phyloP scores from a whole-genome alignment of 352 stramenopile genomes.

The Phytopythium sindhum region DNA sequence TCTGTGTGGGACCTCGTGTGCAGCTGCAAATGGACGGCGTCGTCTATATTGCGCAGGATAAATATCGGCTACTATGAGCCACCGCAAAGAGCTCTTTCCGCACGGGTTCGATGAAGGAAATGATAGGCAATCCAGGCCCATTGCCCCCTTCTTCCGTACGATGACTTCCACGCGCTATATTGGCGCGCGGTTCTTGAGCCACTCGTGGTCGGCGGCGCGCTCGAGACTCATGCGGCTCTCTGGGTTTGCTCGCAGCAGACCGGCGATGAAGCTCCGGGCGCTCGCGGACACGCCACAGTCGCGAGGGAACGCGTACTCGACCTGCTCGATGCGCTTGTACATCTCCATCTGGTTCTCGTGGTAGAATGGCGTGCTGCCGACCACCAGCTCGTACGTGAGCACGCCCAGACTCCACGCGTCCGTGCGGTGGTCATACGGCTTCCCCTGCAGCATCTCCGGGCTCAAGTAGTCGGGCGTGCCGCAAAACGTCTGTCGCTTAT shows the following conservation, averaged over 20 bases:
- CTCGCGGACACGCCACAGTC: slow-evolving; percentile 41
- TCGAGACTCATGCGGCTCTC: slow-evolving; percentile 57
- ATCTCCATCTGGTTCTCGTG: slow-evolving; percentile 79
- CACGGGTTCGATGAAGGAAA: neutral
- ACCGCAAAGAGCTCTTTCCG: neutral
- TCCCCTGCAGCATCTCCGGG: slow-evolving; percentile 71
- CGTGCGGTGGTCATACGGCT: slow-evolving; percentile 61
- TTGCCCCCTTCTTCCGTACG: neutral
- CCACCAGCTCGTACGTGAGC: slow-evolving; percentile 77
- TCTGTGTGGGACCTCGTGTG: neutral
- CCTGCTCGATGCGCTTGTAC: slow-evolving; percentile 69
- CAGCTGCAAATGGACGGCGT: slow-evolving; percentile 71
- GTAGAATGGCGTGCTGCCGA: slow-evolving; percentile 78
- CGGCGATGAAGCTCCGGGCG: slow-evolving; percentile 63
- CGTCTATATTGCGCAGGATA: slow-evolving; percentile 48
- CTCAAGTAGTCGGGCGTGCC: slow-evolving; percentile 86
- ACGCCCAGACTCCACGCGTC: slow-evolving; percentile 86
- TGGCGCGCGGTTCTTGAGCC: slow-evolving; percentile 39
- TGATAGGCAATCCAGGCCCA: neutral
- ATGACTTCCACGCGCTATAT: slow-evolving; percentile 18
- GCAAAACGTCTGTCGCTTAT: slow-evolving; percentile 70
- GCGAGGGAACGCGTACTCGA: slow-evolving; percentile 56
- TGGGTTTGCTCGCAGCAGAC: slow-evolving; percentile 51
- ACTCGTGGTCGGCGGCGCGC: slow-evolving; percentile 52
- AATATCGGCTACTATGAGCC: slow-evolving; percentile 49